Evolutionary conservation across 192 early-diverging fungal species (phyloP).

Genomic region (Coemansia sp.): DNA sequence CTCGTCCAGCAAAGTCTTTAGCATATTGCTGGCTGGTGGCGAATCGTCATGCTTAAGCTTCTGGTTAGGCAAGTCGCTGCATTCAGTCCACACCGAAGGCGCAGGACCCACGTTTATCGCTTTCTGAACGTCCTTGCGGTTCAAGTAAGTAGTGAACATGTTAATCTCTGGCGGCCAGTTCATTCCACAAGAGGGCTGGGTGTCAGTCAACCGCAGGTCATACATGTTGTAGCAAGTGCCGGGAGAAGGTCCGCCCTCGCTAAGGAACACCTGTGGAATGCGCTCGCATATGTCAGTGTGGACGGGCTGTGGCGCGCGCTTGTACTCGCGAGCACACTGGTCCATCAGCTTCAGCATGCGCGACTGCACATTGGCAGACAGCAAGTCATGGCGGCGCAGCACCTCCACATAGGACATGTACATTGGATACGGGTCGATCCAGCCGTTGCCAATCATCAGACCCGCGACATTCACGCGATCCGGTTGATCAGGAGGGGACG

Average conservation of each 20-base stretch:
- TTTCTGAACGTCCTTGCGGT: conserved; percentile 50
- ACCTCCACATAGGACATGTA: conserved; percentile 54
- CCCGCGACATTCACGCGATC: conserved; percentile 41
- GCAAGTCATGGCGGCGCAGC: conserved; percentile 34
- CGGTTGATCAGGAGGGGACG: conserved; percentile 2
- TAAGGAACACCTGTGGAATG: conserved; percentile 27
- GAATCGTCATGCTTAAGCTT: conserved; percentile 40
- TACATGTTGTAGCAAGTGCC: conserved; percentile 69
- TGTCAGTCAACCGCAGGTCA: conserved; percentile 61
- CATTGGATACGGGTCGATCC: conserved; percentile 64
- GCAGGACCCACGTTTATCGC: conserved; percentile 49
- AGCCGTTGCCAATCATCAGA: conserved; percentile 69
- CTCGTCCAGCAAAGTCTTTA: conserved; percentile 49
- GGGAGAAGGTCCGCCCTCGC: conserved; percentile 27
- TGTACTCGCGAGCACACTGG: conserved; percentile 33
- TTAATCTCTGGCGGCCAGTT: conserved; percentile 53
- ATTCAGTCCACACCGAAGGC: conserved; percentile 56
- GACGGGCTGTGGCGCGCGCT: conserved; percentile 44
- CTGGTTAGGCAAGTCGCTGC: conserved; percentile 43
- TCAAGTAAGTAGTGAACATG: conserved; percentile 41
- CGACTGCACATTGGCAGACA: conserved; percentile 10
- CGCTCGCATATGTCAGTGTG: conserved; percentile 41
- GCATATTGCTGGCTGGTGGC: conserved; percentile 41
- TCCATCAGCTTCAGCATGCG: conserved; percentile 28
- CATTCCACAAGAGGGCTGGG: conserved; percentile 58